Evolutionary conservation across 768 basidiomycete species (phyloP).

Genomic region (Cystofilobasidium bisporidii): DNA sequence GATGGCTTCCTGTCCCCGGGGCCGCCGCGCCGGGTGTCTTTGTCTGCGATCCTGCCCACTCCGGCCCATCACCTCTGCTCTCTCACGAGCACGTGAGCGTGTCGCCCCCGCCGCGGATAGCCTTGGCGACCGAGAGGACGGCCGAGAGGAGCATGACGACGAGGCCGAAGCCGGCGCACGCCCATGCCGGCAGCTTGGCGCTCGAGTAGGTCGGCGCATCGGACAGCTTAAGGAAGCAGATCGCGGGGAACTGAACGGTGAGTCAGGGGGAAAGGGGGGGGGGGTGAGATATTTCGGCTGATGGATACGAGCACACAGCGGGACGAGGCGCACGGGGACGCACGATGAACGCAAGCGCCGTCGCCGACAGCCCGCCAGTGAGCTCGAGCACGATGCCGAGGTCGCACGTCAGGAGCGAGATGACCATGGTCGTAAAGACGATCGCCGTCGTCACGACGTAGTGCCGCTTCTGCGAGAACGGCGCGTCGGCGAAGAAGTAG

Average conservation of each 20-base stretch:
- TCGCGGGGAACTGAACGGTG: constrained; percentile 49
- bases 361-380: constrained; percentile 90
- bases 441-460: constrained; percentile 82
- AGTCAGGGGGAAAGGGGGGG: constrained; percentile 49
- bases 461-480: constrained; percentile 37
- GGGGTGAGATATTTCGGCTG: background rate
- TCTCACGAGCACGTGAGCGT: constrained; percentile 13
- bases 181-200: constrained; percentile 62
- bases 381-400: constrained; percentile 97
- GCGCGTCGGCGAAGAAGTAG: constrained; percentile 83
- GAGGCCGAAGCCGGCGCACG: constrained; percentile 63
- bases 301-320: background rate
- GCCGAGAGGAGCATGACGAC: constrained; percentile 70
- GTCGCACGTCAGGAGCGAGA: constrained; percentile 40
- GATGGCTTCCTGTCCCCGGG: too few relatives aligned
- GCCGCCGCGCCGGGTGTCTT: too few relatives aligned
- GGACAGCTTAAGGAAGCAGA: constrained; percentile 67
- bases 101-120: constrained; percentile 23
- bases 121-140: constrained; percentile 61
- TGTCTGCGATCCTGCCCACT: too few relatives aligned
- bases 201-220: constrained; percentile 56
- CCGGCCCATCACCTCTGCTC: too few relatives aligned
- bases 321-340: background rate
- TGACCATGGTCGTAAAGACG: constrained; percentile 65
- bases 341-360: constrained; percentile 20